Conservation (phyloP, 2,329 filamentous ascomycete species). For the Claviceps digitariae region DNA sequence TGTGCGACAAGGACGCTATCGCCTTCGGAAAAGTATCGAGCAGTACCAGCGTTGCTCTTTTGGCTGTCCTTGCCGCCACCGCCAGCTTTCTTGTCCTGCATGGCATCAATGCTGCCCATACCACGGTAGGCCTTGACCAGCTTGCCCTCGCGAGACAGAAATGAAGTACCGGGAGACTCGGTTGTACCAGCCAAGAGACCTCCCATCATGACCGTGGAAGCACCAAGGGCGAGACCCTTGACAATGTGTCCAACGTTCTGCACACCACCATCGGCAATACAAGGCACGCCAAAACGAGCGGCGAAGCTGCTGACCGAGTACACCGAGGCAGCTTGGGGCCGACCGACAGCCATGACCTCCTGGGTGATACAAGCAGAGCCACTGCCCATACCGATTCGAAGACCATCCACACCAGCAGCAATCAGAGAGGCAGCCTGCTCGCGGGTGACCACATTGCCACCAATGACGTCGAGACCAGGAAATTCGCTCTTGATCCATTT, state of each 20-base stretch:
- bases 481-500: conserved; percentile 84
- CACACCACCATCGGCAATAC: conserved; percentile 94
- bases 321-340: conserved; percentile 87
- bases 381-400: conserved; percentile 97
- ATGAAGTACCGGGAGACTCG: conserved; percentile 93
- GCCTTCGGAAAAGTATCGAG: conserved; percentile 95
- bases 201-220: conserved; percentile 98
- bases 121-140: conserved; percentile 98
- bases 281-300: conserved; percentile 86
- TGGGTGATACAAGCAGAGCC: conserved; percentile 98
- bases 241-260: conserved; percentile 99
- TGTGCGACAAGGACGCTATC: conserved; percentile 91
- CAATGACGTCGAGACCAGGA: conserved; percentile 84
- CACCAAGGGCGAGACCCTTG: conserved; percentile 90
- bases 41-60: conserved; percentile 85
- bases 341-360: conserved; percentile 98
- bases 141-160: conserved; percentile 91
- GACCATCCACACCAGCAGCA: conserved; percentile 84
- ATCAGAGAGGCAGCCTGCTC: conserved; percentile 91
- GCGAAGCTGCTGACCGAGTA: conserved; percentile 84
- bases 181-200: conserved; percentile 94
- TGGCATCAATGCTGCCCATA: conserved; percentile 97
- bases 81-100: conserved; percentile 97
- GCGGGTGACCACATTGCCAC: conserved; percentile 94
- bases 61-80: conserved; percentile 57